Percentiles rank a stretch among this genome's conserved stretches.
Conservation (phyloP, 2,329 filamentous ascomycete species). For the Blastomyces percursus region DNA sequence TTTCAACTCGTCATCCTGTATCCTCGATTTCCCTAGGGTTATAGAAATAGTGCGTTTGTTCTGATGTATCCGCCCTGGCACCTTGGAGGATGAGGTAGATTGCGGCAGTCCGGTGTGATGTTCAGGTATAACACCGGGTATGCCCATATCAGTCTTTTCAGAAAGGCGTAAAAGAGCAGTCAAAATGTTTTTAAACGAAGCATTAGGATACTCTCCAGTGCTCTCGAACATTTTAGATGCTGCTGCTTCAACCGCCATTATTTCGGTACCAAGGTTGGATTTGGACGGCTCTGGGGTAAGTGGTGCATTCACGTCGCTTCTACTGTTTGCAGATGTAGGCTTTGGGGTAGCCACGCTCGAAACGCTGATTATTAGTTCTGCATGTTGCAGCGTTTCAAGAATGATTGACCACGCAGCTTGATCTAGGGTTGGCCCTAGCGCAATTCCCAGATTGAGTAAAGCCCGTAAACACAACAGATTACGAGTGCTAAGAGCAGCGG, state of each 20-base stretch:
- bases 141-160: constrained; percentile 32
- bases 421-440: constrained; percentile 75
- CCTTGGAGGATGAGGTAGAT: constrained; percentile 19
- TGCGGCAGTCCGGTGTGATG: constrained; percentile 43
- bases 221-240: constrained; percentile 81
- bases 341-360: constrained; percentile 22
- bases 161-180: constrained; percentile 63
- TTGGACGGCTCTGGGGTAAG: constrained; percentile 36
- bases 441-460: constrained; percentile 89
- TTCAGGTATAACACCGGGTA: constrained; percentile 36
- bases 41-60: constrained; percentile 33
- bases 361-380: constrained; percentile 66
- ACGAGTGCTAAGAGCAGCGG: constrained; percentile 62
- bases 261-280: constrained; percentile 64
- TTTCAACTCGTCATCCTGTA: constrained; percentile 35
- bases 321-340: constrained; percentile 18
- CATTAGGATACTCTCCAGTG: constrained; percentile 78
- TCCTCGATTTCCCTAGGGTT: constrained; percentile 30
- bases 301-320: constrained; percentile 19
- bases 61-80: constrained; percentile 25
- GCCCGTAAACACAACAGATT: constrained; percentile 86
- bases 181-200: constrained; percentile 67
- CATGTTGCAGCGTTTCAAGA: constrained; percentile 82
- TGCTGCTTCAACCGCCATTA: constrained; percentile 79
- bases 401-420: constrained; percentile 75